A percentile compares a stretch with the other conserved stretches of the same genome.
phyloP scores from a whole-genome alignment of 2,329 filamentous ascomycete genomes.

The Onygenales sp. region DNA sequence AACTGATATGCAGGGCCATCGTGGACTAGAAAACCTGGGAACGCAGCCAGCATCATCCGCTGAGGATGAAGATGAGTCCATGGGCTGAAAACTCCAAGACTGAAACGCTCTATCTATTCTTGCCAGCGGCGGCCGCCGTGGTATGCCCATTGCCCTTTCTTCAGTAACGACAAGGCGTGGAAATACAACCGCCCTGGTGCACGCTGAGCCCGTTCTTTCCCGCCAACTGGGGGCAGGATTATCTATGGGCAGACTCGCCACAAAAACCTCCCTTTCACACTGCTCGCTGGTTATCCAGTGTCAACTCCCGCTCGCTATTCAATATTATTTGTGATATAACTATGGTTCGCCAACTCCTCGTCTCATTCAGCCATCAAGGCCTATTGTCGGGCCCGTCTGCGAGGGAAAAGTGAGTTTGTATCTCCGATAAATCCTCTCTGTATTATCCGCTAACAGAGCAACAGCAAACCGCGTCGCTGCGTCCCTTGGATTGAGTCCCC shows the following conservation, averaged over 20 bases:
- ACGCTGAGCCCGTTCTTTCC: too few relatives aligned
- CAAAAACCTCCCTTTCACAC: too few relatives aligned
- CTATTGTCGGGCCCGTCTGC: slow-evolving; percentile 11
- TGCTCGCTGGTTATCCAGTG: too few relatives aligned
- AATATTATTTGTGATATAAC: slow-evolving; percentile 4
- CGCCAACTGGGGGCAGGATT: too few relatives aligned
- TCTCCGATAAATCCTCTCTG: background rate
- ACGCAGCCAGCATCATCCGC: background rate
- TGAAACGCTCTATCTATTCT: too few relatives aligned
- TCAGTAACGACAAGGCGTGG: too few relatives aligned
- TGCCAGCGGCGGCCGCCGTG: too few relatives aligned
- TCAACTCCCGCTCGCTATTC: background rate
- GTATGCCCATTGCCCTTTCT: too few relatives aligned
- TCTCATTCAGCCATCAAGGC: slow-evolving; percentile 22
- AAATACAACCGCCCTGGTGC: too few relatives aligned
- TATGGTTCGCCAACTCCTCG: slow-evolving; percentile 21
- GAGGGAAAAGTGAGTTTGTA: slow-evolving; percentile 16
- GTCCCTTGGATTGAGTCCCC: slow-evolving; percentile 28
- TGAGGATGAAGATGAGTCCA: background rate
- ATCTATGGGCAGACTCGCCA: too few relatives aligned
- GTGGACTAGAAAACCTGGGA: slow-evolving; percentile 31
- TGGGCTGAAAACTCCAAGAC: too few relatives aligned
- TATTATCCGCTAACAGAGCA: background rate
- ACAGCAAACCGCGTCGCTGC: slow-evolving; percentile 9
- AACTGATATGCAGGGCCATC: slow-evolving; percentile 20